Conservation (phyloP, 2,329 filamentous ascomycete genomes). For the Arthrinium phaeospermum region DNA sequence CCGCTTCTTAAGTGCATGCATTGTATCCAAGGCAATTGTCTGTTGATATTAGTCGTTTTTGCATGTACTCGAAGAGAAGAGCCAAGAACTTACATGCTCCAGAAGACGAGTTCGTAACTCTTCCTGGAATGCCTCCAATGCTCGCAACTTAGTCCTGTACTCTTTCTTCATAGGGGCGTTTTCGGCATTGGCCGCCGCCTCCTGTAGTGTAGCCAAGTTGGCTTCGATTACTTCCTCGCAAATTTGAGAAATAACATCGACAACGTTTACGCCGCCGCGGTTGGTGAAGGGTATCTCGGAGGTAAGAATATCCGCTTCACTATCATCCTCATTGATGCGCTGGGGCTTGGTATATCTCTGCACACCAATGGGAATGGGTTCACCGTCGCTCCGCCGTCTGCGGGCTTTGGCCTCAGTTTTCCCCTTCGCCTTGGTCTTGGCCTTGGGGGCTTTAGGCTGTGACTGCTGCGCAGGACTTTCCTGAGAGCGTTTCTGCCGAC, state of each 20-base stretch:
- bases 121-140: constrained; percentile 63
- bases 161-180: constrained; percentile 57
- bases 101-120: constrained; percentile 62
- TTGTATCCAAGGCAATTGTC: constrained; percentile 65
- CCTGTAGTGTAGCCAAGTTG: constrained; percentile 54
- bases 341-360: constrained; percentile 62
- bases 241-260: constrained; percentile 67
- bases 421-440: constrained; percentile 29
- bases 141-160: constrained; percentile 58
- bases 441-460: constrained; percentile 38
- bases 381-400: constrained; percentile 34
- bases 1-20: constrained; percentile 62
- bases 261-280: constrained; percentile 61
- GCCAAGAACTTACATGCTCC: constrained; percentile 57
- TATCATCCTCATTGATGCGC: constrained; percentile 47
- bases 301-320: constrained; percentile 49
- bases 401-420: constrained; percentile 29
- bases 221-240: constrained; percentile 65
- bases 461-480: constrained; percentile 51
- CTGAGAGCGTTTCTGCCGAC: constrained; percentile 39
- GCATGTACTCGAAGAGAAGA: neutral
- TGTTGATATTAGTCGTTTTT: constrained; percentile 31
- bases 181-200: constrained; percentile 47
- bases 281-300: constrained; percentile 60
- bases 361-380: constrained; percentile 60